Conservation (phyloP, 2,329 filamentous ascomycete species). For the Aspergillus eucalypticola region DNA sequence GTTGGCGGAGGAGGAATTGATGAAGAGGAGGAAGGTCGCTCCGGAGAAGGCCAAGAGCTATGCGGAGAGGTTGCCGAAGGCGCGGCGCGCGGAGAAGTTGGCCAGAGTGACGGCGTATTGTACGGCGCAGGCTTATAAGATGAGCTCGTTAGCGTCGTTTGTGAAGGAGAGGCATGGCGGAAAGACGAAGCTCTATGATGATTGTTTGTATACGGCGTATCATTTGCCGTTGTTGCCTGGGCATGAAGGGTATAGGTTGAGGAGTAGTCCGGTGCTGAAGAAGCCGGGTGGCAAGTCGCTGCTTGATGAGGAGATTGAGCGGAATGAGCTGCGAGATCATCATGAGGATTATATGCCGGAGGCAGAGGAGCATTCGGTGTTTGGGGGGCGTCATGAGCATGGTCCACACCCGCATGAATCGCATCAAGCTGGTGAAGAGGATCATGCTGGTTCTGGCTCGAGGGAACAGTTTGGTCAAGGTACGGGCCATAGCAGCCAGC, state of each 20-base stretch:
- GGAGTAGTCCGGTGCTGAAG: conserved; percentile 88
- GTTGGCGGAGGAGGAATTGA: conserved; percentile 60
- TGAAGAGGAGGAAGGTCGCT: conserved; percentile 54
- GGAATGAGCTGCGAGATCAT: conserved; percentile 84
- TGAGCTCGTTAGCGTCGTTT: conserved; percentile 85
- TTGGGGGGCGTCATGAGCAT: conserved; percentile 32
- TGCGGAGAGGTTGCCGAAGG: conserved; percentile 88
- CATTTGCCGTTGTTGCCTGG: conserved; percentile 86
- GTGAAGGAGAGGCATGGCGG: conserved; percentile 83
- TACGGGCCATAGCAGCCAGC: conserved; percentile 21
- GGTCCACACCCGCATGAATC: conserved; percentile 15
- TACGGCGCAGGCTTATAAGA: conserved; percentile 89
- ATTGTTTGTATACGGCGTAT: conserved; percentile 95
- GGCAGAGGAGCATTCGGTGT: conserved; percentile 49
- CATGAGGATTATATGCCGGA: conserved; percentile 88
- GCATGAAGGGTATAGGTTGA: conserved; percentile 79
- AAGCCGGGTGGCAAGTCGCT: conserved; percentile 91
- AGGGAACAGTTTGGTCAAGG: background rate
- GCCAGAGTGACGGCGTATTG: conserved; percentile 93
- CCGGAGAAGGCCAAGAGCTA: conserved; percentile 77
- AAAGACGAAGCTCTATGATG: conserved; percentile 94
- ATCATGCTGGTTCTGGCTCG: conserved; percentile 22
- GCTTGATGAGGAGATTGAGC: conserved; percentile 91
- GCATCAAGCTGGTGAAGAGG: conserved; percentile 25
- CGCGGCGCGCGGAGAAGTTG: conserved; percentile 80